Percentiles rank a stretch among this genome's conserved stretches.
Conservation (phyloP, 805 yeast genomes). For the Naumovozyma castellii region DNA sequence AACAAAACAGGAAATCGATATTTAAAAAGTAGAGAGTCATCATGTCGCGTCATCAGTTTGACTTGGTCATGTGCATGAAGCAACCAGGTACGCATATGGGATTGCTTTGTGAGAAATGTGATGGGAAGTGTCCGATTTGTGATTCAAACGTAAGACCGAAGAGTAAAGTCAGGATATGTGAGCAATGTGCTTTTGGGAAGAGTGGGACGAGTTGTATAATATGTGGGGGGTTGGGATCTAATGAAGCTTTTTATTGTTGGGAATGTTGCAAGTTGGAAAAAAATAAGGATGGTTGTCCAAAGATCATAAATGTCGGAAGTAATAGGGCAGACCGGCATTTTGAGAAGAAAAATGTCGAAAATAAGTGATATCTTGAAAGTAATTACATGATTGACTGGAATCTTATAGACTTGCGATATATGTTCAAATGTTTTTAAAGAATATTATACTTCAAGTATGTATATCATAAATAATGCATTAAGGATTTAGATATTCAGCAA, state of each 20-base stretch:
- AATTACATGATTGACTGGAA: not conserved
- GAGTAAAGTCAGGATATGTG: slow-evolving; percentile 62
- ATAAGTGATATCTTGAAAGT: not conserved
- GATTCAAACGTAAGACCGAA: slow-evolving; percentile 75
- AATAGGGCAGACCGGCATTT: slow-evolving; percentile 56
- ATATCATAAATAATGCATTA: not conserved
- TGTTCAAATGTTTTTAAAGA: no score
- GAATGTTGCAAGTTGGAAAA: slow-evolving; percentile 75
- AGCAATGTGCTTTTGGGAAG: slow-evolving; percentile 74
- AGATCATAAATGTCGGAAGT: slow-evolving; percentile 73
- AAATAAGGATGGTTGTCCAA: slow-evolving; percentile 89
- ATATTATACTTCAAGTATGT: no score
- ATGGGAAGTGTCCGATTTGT: slow-evolving; percentile 85
- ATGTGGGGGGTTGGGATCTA: slow-evolving; percentile 45
- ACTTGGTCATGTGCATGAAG: slow-evolving; percentile 71
- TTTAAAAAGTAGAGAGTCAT: not conserved
- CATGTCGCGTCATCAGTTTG: slow-evolving; percentile 88
- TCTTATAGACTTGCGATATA: no score
- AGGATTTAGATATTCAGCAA: not conserved
- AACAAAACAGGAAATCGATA: not conserved
- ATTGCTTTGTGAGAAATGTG: slow-evolving; percentile 71
- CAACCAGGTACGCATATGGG: slow-evolving; percentile 74
- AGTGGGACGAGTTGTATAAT: slow-evolving; percentile 59
- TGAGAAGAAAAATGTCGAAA: slow-evolving; percentile 35
- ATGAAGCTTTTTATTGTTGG: slow-evolving; percentile 72